Conservation (phyloP, 208 protist genomes). For the Acanthamoeba royreba region DNA sequence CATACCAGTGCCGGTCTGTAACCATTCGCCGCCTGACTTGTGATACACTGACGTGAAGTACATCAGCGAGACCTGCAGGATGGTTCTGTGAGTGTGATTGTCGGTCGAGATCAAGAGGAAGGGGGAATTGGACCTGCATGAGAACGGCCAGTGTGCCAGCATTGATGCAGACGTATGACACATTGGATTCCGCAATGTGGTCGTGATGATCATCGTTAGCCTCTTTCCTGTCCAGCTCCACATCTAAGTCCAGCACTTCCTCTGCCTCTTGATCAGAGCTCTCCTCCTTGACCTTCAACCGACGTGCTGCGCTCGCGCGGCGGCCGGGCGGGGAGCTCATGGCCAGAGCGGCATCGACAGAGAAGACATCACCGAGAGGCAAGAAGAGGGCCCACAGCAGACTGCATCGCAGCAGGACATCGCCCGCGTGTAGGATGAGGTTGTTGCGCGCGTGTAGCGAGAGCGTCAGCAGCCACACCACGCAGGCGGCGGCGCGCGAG, state of each 20-base stretch:
- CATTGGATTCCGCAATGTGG: not conserved
- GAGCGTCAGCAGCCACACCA: not conserved
- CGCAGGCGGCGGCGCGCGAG: not conserved
- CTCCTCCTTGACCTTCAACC: not conserved
- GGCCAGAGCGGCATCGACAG: conserved; percentile 18
- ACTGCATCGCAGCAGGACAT: not conserved
- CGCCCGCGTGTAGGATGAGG: conserved; percentile 13
- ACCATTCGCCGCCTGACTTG: conserved; percentile 29
- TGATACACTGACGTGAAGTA: conserved; percentile 47
- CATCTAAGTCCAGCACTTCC: no score
- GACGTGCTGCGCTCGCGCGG: not conserved
- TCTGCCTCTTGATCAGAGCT: not conserved
- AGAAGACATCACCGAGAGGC: not conserved
- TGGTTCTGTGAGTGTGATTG: not conserved
- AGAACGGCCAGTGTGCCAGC: not conserved
- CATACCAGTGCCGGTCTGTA: not conserved
- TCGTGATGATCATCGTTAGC: not conserved
- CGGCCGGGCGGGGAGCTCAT: not conserved
- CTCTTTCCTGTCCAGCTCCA: not conserved
- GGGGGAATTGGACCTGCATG: not conserved
- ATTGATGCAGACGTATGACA: not conserved
- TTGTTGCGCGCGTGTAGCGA: conserved; percentile 21
- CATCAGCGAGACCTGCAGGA: conserved; percentile 6
- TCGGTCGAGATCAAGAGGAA: not conserved
- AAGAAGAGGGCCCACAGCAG: conserved; percentile 33